Base-by-base conservation (phyloP, 1,284 basidiomycete species). In the Singerocomus rubriflavus region DNA sequence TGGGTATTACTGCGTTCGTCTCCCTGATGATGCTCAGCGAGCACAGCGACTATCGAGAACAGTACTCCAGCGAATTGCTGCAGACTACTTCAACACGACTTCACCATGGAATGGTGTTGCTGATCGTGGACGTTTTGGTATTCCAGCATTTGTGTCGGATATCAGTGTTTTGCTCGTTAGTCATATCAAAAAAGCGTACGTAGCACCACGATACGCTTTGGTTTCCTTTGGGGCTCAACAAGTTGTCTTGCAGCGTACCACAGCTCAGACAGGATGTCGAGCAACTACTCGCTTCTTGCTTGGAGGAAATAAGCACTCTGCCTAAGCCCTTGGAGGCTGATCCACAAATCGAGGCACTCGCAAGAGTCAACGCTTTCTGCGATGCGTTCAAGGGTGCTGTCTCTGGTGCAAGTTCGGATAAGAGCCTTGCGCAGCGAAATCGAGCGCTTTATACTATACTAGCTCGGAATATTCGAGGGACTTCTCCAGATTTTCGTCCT, bases 1-100 rank as follows among this genome's bases (percentile, higher is more conserved):
- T 44, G 85, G 85, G 0, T 87, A 85, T 57, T 85, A 79, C 53
- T 85, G 82, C 42, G 81, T 84, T 33, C 80, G 81, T 33, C 78
- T 85, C n/a, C 80, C 82, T 0, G 76, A 84, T 49, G 83, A 85
- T 54, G 71, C 65, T 3, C 78, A 84, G 52, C 75, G 84, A 0
- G 57, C 60, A 10, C 57, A 61, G 8, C 65, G 66, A 1, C 65
- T 77, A 5, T 66, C 74, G 0, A 63, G 66, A 7, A 47, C 61
- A 0, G 72, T 71, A 14, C 72, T 77, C 0, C 73, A 80, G 38
- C 55, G 52, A 5, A 61, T 66, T 0, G 78, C 79, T 14, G 45
- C 59, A 0, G 51, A 68, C 0, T 85, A 77, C 55, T 86, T 87
- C 56, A 61, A 71, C 11, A 63, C 52, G 0, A 79, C 69, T 0